Evolutionary conservation across 805 yeast species (phyloP), one percentile per base, ranked within the genome.

Genomic region (Suhomyces sp.): DNA sequence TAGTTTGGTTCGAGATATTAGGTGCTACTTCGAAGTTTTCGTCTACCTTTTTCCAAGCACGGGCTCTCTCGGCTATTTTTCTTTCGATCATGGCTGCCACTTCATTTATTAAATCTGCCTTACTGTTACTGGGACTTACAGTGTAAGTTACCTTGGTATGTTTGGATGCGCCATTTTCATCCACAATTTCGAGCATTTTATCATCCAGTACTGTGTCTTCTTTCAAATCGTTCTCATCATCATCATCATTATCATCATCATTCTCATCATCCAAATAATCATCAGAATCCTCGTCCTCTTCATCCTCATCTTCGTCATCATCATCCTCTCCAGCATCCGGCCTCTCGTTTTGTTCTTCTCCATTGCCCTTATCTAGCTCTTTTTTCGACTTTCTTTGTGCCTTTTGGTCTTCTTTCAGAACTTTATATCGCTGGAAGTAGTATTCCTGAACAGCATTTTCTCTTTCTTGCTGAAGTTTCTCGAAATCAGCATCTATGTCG

Each of bases 101-200:
- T 48, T 62, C 63, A 44, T 64, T 65, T n/a, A 65, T 48, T 12
- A 65, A 51, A 13, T 53, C 59, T 7, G 57, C 57, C 41, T 63
- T 62, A 37, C 65, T 55, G 47, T 63, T 63, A 6, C 60, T 37
- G 15, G 48, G 41, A 7, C 43, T 46, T 35, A 60, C 62, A 12
- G 37, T 44, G 33, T 44, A 52, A 6, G 43, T 44, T 9, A 13
- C 27, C n/a, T 29, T 19, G 7, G 49, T 43, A 4, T 10, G 15
- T 43, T 24, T 43, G 44, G 37, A 1, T 46, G 10, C 7, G 39
- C 31, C 48, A 15, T 35, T 27, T 9, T 48, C 51, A 17, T 48
- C 39, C 10, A 19, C 37, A 19, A 50, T 6, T 6, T 52, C 54
- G 15, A 47, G 46, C 31, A 33, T 50, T 46, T 48, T 53, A 10